Evolutionary conservation across 208 protist species (phyloP), one percentile per base, ranked within the genome.

Genomic region (Acanthamoeba lenticulata): DNA sequence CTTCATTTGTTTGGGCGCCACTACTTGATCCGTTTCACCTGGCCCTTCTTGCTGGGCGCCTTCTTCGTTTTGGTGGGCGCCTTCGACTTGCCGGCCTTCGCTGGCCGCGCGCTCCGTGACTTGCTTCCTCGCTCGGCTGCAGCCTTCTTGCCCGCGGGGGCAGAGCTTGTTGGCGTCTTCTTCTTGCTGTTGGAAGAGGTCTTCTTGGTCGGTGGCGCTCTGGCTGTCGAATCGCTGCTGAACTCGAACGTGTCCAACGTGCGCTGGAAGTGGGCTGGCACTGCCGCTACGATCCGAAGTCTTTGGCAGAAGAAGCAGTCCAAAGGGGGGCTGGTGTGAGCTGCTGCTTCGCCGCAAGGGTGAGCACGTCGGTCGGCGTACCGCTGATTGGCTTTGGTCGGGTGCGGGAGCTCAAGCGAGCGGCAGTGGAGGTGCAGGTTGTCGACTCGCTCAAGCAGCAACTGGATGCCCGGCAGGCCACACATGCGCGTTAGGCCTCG

Each of bases 351-450:
- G n/a, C n/a, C n/a, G n/a, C n/a, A n/a, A n/a, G n/a, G n/a, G n/a
- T 11, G 0, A 62, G 55, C 15, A 0, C 55, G 55, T 24, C n/a
- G n/a, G n/a, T n/a, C n/a, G n/a, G n/a, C n/a, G n/a, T 52, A 81
- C 69, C 69, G n/a, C 69, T 81, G 34, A 3, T 57, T 57, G 27
- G 49, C 45, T 34, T 89, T 89, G n/a, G 32, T 32, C 27, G 79
- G 79, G 40, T 89, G 79, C 9, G 79, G 79, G 19, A 89, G 19
- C 45, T 89, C 79, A 21, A 89, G 27, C n/a, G 79, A 89, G 49
- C 79, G 79, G 36, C 79, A 89, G 45, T 89, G 79, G 5, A 89
- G 49, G 79, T 89, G 79, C 24, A 89, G 44, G 15, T 89, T 89
- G n/a, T 89, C 49, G n/a, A 89, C 7, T 67, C 11, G 5, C 27